A percentile compares a stretch with the other conserved stretches of the same genome.
Conservation (phyloP, 164 flowering plant genomes). For the Kingdonia uniflora region DNA sequence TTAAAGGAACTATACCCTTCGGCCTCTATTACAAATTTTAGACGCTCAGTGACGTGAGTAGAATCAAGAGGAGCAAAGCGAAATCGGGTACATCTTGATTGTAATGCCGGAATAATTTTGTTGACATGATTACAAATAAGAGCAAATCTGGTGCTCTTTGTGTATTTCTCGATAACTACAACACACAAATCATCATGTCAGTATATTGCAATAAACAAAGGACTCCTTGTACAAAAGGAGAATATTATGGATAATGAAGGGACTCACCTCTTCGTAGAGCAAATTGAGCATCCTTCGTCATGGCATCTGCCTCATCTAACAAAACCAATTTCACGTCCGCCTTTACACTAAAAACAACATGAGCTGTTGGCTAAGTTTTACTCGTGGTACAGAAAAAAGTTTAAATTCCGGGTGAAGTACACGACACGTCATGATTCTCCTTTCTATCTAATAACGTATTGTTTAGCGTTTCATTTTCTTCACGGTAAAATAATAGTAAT, state of each 20-base stretch:
- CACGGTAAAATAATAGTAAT: too few species aligned
- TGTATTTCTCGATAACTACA: constrained; percentile 96
- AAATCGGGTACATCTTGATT: constrained; percentile 95
- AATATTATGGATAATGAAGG: not conserved
- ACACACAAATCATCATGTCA: constrained; percentile 1
- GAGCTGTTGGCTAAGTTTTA: not conserved
- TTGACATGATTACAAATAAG: constrained; percentile 93
- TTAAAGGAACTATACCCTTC: constrained; percentile 42
- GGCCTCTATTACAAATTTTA: constrained; percentile 63
- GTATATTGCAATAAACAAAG: not conserved
- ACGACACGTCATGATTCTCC: too few species aligned
- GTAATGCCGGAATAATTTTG: constrained; percentile 94
- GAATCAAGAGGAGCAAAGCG: constrained; percentile 94
- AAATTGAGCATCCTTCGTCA: constrained; percentile 99
- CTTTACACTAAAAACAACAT: constrained; percentile 43
- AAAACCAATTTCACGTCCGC: constrained; percentile 79
- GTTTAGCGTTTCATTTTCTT: too few species aligned
- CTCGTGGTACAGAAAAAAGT: too few species aligned
- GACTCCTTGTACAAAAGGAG: not conserved
- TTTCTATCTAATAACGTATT: too few species aligned
- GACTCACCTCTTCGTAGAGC: constrained; percentile 83
- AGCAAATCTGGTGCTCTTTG: constrained; percentile 85
- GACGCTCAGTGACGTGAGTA: constrained; percentile 65
- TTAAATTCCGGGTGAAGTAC: too few species aligned
- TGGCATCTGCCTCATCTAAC: constrained; percentile 96